Evolutionary conservation across 495 filamentous ascomycete species (phyloP), one percentile per base, ranked within the genome.

Genomic region (Penicillium fimorum): DNA sequence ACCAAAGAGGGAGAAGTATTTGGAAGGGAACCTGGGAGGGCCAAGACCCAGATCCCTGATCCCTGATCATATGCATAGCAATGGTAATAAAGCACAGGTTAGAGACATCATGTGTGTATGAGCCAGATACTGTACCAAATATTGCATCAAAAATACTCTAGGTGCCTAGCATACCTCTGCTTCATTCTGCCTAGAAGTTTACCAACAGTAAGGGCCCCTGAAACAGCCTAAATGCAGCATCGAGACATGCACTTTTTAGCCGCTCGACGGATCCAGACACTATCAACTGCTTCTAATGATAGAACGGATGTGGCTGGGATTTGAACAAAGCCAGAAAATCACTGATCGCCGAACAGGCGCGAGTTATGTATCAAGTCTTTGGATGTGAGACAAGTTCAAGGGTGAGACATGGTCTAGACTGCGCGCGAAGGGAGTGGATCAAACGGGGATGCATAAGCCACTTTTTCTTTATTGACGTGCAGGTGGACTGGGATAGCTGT

Each of bases 401-500:
- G 22, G 32, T 54, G 52, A 47, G 32, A 54, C 43, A 54, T 20
- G 52, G 43, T 29, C 33, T 54, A 47, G 43, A 54, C 32, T 30
- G 7, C 30, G 7, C 30, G 41, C 6, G 42, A 45, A 33, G 8
- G 10, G 22, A 27, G 42, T 54, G 52, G 52, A 54, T 45, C 41
- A 24, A 47, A 54, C 52, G 50, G 50, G 40, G 22, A 8, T 40
- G 42, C 52, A 47, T 24, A 54, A 54, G 43, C 52, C 52, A 54
- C 42, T 30, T 47, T 13, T 38, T 46, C 30, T 54, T 46, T n/a
- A 6, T 46, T 47, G 52, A 47, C 52, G 42, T 54, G 42, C 51
- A 54, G 42, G 12, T 45, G 29, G 29, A 47, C 41, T 35, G 13
- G 30, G 42, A 35, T 24, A 35, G 41, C 11, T 24, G 6, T 2